A percentile compares a stretch with the other conserved stretches of the same genome.
Conservation (phyloP, 345 rosid species). For the Jatropha curcas region DNA sequence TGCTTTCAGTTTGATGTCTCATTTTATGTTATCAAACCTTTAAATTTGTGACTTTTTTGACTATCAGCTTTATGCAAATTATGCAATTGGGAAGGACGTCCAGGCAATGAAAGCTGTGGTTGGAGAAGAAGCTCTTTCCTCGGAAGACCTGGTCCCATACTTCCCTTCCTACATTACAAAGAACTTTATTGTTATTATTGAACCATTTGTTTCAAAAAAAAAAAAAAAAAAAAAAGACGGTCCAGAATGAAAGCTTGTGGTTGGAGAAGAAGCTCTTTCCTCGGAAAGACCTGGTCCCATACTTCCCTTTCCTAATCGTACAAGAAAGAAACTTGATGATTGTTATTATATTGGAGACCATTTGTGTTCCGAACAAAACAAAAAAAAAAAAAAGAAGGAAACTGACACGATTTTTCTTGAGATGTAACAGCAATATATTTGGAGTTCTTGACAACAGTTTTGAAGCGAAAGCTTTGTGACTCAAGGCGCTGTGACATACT, state of each 20-base stretch:
- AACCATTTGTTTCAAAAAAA: background rate
- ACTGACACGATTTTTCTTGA: constrained; percentile 23
- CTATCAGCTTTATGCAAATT: constrained; percentile 85
- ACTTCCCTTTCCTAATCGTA: constrained; percentile 26
- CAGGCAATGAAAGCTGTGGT: constrained; percentile 99
- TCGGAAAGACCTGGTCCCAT: constrained; percentile 87
- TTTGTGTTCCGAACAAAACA: no score
- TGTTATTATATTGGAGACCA: no score
- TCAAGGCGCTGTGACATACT: constrained; percentile 96
- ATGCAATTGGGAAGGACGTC: constrained; percentile 95
- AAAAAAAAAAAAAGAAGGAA: no score
- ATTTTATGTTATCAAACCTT: background rate
- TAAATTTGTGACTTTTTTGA: background rate
- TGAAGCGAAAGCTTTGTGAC: constrained; percentile 88
- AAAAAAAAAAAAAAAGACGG: no score
- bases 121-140: constrained; percentile 98
- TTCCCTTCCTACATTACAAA: constrained; percentile 17
- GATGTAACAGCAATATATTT: constrained; percentile 79
- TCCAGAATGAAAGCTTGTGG: constrained; percentile 98
- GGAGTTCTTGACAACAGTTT: constrained; percentile 92
- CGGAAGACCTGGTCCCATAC: constrained; percentile 81
- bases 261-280: constrained; percentile 99
- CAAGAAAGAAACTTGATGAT: no score
- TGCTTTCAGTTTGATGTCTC: constrained; percentile 4
- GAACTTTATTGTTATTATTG: background rate